Percentiles rank a stretch among this genome's conserved stretches.
These are phyloP conservation scores for Chenopodium berlandieri DNA, from an alignment of 148 eudicot genomes.

Conservation along the genomic window DNA sequence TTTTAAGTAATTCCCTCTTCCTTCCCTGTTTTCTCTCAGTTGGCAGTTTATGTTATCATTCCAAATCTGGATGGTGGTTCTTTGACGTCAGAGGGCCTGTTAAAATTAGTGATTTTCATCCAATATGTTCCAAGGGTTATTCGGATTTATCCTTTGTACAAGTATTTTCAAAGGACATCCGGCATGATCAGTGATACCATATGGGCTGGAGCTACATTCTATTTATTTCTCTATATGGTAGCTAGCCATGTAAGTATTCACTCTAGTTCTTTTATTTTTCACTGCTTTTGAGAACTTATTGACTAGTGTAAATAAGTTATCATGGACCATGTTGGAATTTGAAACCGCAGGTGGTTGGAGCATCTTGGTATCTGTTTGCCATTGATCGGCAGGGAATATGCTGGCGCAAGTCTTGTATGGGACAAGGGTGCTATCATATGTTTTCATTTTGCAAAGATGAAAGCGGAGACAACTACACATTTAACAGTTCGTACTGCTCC, in stretches of 20 bases:
- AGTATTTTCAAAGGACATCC: constrained; percentile 59
- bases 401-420: constrained; percentile 49
- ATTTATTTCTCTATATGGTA: constrained; percentile 68
- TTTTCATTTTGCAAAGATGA: constrained; percentile 38
- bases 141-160: constrained; percentile 52
- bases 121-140: constrained; percentile 63
- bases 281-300: too few species aligned
- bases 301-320: too few species aligned
- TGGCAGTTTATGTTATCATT: constrained; percentile 37
- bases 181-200: constrained; percentile 64
- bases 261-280: too few species aligned
- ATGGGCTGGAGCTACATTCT: constrained; percentile 82
- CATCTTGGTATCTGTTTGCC: constrained; percentile 76
- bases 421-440: constrained; percentile 21
- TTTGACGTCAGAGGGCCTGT: constrained; percentile 39
- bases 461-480: background rate
- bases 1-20: too few species aligned
- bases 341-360: constrained; percentile 58
- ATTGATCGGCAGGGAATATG: constrained; percentile 57
- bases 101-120: constrained; percentile 45
- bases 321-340: too few species aligned
- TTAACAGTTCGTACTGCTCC: constrained; percentile 34
- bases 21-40: constrained; percentile 26
- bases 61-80: constrained; percentile 23
- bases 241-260: constrained; percentile 71